These are phyloP conservation scores for Pseudogymnoascus sp. DNA, from an alignment of 2,329 filamentous ascomycete genomes.

Conservation along the genomic window DNA sequence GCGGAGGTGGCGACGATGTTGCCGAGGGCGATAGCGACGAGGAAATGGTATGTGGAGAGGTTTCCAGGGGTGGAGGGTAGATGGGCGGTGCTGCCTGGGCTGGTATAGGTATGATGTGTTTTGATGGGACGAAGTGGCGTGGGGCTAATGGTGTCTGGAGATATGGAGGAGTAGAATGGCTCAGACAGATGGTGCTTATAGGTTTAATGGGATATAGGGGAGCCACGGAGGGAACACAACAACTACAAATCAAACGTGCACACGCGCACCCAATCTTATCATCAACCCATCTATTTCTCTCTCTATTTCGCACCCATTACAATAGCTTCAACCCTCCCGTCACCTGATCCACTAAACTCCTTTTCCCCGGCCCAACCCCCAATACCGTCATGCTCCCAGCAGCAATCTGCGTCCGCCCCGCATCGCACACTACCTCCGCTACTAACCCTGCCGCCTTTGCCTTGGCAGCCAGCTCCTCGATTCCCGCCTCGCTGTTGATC, in stretches of 20 bases:
- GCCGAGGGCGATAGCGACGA: slow-evolving; percentile 73
- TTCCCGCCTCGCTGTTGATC: slow-evolving; percentile 76
- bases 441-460: slow-evolving; percentile 79
- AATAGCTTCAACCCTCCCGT: slow-evolving; percentile 80
- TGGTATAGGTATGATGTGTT: slow-evolving; percentile 17
- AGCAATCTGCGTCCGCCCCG: slow-evolving; percentile 95
- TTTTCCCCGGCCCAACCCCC: slow-evolving; percentile 74
- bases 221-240: background rate
- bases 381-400: slow-evolving; percentile 87
- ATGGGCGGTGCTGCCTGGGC: slow-evolving; percentile 63
- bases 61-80: slow-evolving; percentile 75
- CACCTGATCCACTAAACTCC: slow-evolving; percentile 77
- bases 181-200: background rate
- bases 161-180: background rate
- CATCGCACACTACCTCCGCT: slow-evolving; percentile 85
- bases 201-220: background rate
- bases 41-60: slow-evolving; percentile 76
- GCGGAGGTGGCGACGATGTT: slow-evolving; percentile 90
- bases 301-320: slow-evolving; percentile 35
- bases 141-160: background rate
- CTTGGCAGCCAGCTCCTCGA: slow-evolving; percentile 65
- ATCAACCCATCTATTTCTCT: background rate
- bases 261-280: background rate
- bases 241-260: background rate
- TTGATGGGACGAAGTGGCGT: background rate